These are phyloP conservation scores for Alloascoidea hylecoeti DNA, from an alignment of 805 yeast species.

Conservation along the genomic window DNA sequence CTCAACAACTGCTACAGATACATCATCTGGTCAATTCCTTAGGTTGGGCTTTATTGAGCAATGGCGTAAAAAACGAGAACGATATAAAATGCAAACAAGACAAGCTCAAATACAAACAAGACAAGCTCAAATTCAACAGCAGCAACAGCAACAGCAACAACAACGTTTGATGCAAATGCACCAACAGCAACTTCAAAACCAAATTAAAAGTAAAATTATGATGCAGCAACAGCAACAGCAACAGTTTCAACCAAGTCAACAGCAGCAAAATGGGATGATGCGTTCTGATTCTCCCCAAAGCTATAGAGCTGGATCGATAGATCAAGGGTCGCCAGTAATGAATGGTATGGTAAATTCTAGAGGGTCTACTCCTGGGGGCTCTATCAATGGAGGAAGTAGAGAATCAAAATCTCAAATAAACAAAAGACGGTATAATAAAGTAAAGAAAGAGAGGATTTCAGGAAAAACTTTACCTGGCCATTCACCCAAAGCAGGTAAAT, in stretches of 20 bases:
- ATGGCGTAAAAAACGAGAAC: constrained; percentile 54
- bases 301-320: too few relatives aligned
- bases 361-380: background rate
- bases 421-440: background rate
- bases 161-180: constrained; percentile 5
- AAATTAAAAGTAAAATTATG: constrained; percentile 17
- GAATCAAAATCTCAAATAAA: background rate
- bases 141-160: constrained; percentile 8
- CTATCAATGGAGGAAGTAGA: too few relatives aligned
- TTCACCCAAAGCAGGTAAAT: background rate
- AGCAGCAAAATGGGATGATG: background rate
- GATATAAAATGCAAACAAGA: constrained; percentile 22
- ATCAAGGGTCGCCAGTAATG: background rate
- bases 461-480: background rate
- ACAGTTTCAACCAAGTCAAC: constrained; percentile 5
- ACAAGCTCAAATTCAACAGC: constrained; percentile 9
- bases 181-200: constrained; percentile 10
- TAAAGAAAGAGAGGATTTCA: background rate
- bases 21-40: constrained; percentile 52
- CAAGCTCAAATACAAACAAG: constrained; percentile 8
- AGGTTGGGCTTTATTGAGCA: constrained; percentile 83
- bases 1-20: constrained; percentile 23
- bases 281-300: background rate
- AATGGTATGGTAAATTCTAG: background rate
- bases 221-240: constrained; percentile 11